Evolutionary conservation across 805 yeast species (phyloP), one percentile per base, ranked within the genome.

Genomic region (Candida saitoana): DNA sequence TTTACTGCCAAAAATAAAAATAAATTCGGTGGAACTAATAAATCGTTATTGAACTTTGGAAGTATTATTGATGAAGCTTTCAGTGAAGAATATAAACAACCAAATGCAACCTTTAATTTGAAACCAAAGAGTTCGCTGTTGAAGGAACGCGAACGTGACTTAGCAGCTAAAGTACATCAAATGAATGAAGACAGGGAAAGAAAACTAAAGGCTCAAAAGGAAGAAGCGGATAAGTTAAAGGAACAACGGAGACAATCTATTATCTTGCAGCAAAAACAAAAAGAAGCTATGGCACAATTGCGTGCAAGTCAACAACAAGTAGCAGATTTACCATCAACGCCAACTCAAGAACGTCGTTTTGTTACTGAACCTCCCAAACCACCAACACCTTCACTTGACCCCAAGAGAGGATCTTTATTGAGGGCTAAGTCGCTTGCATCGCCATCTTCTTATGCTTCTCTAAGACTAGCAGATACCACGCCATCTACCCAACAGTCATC

Each of bases 381-480:
- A 5, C 25, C 35, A 16, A 24, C 43, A 12, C 44, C 60, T 1
- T 63, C 71, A 3, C 57, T 69, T 32, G 75, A 69, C 48, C 75
- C 75, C n/a, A 57, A 60, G 41, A 46, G 36, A 18, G 56, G 54
- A 17, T 56, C 69, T 2, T 46, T 68, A 31, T 52, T 67, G 25
- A 47, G 74, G 34, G 73, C 74, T 4, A 61, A 60, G 42, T 57
- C 71, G 1, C 52, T 68, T 19, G 62, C 62, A 3, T 38, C 63
- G 6, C 61, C 63, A 15, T 43, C 60, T 6, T 51, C 61, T 2
- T 49, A 52, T 39, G 52, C 50, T 15, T 49, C 56, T 5, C 43
- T 45, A 36, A 48, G 56, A 40, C 25, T 38, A 17, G 29, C 33
- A 36, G 11, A 22, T 22, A 22, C 27, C 9, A 6, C 16, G 16